These are phyloP conservation scores for Pseudoscleropodium purum DNA, from an alignment of 225 moss, liverwort and hornwort genomes.

Conservation along the genomic window DNA sequence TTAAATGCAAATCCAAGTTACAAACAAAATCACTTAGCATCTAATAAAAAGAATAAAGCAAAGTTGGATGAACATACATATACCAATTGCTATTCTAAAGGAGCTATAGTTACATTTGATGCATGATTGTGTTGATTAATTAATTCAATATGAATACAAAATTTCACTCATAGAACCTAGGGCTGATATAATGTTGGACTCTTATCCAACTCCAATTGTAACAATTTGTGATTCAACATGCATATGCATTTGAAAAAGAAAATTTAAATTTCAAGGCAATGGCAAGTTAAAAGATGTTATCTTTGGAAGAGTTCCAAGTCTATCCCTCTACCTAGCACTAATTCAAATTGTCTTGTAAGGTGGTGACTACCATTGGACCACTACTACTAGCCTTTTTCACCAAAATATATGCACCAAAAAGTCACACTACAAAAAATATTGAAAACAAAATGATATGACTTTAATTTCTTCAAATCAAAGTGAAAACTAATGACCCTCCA, in stretches of 20 bases:
- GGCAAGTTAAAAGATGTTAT: neutral
- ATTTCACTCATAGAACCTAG: neutral
- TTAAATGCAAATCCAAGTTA: neutral
- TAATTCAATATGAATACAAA: neutral
- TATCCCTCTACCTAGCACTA: neutral
- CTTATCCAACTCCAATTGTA: too few species aligned
- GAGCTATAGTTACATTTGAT: neutral
- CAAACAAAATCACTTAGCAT: neutral
- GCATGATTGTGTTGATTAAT: too few species aligned
- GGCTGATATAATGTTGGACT: neutral
- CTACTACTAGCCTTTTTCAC: too few species aligned
- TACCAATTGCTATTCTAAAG: neutral
- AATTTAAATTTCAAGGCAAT: too few species aligned
- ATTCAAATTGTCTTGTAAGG: neutral
- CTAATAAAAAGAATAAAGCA: neutral
- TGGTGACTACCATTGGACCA: neutral
- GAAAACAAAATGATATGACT: too few species aligned
- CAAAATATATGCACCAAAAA: too few species aligned
- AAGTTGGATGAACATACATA: neutral
- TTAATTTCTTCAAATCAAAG: too few species aligned
- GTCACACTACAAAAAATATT: too few species aligned
- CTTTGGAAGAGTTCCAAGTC: neutral
- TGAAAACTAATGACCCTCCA: too few species aligned
- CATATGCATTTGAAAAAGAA: neutral
- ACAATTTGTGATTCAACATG: rapidly evolving